Evolutionary conservation across 306 rosid genomes (phyloP).

Genomic region (Cicer pinnatifidum): DNA sequence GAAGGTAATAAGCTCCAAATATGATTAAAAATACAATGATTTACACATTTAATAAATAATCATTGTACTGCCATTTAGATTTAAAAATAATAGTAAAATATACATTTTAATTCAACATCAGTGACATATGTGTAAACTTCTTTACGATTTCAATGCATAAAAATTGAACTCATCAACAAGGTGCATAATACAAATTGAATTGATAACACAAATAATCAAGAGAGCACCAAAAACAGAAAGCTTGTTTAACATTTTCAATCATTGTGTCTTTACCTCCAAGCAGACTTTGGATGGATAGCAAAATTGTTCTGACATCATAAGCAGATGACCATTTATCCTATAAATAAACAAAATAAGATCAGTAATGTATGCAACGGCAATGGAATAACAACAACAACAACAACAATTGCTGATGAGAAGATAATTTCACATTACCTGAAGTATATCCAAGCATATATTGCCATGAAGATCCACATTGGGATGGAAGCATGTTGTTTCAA

Average conservation of each 20-base stretch:
- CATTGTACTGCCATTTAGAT: too few relatives aligned
- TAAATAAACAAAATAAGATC: neutral
- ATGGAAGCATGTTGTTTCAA: constrained; percentile 84
- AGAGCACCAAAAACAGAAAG: neutral
- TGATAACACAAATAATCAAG: neutral
- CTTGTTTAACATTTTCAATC: neutral
- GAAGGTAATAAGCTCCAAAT: too few relatives aligned
- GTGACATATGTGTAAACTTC: too few relatives aligned
- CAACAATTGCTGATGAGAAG: neutral
- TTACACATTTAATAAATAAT: too few relatives aligned
- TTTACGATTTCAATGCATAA: too few relatives aligned
- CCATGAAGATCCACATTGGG: constrained; percentile 88
- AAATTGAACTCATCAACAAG: too few relatives aligned
- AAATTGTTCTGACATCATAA: constrained; percentile 50
- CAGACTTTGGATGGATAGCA: constrained; percentile 46
- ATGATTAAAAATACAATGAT: too few relatives aligned
- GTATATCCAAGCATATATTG: constrained; percentile 96
- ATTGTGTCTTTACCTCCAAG: constrained; percentile 67
- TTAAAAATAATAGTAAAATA: too few relatives aligned
- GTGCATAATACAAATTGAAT: too few relatives aligned
- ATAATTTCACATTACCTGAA: constrained; percentile 66
- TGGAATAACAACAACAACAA: neutral
- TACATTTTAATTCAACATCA: too few relatives aligned
- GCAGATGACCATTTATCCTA: constrained; percentile 49
- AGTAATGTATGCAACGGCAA: neutral